Evolutionary conservation across 2,329 filamentous ascomycete species (phyloP).

Genomic region (Arthroderma sp.): DNA sequence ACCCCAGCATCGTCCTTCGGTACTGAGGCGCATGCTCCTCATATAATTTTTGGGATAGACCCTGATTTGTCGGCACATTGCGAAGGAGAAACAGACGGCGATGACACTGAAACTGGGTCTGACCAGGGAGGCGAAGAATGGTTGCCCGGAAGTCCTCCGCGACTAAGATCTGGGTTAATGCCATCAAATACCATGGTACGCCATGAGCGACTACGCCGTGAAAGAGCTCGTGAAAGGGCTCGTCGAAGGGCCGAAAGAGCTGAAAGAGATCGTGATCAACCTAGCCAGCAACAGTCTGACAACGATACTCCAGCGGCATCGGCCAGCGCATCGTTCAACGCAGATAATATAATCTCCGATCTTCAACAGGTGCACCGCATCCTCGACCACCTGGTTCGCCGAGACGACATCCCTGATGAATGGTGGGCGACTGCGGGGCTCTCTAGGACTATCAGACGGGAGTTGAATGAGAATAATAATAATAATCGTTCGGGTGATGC

Average conservation of each 20-base stretch:
- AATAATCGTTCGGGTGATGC: background rate
- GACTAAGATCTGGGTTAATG: too few species aligned
- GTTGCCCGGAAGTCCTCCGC: too few species aligned
- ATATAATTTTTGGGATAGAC: constrained; percentile 22
- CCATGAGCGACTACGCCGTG: too few species aligned
- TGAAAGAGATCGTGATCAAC: too few species aligned
- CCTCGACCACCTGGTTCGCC: constrained; percentile 53
- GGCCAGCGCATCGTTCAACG: constrained; percentile 6
- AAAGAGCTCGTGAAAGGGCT: too few species aligned
- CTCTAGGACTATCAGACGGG: constrained; percentile 38
- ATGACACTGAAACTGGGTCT: too few species aligned
- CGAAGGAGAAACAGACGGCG: constrained; percentile 11
- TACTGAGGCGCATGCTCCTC: constrained; percentile 9
- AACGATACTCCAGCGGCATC: background rate
- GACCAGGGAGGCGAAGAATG: too few species aligned
- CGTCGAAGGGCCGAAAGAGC: too few species aligned
- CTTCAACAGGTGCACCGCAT: constrained; percentile 58
- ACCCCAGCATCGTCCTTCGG: constrained; percentile 19
- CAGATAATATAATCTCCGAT: constrained; percentile 20
- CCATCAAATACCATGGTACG: too few species aligned
- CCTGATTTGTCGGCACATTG: constrained; percentile 23
- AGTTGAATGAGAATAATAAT: constrained; percentile 9
- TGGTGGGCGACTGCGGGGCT: constrained; percentile 66
- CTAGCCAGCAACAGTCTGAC: constrained; percentile 12
- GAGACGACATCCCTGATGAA: constrained; percentile 67